Evolutionary conservation across 345 rosid genomes (phyloP).

Genomic region (Gossypium anomalum): DNA sequence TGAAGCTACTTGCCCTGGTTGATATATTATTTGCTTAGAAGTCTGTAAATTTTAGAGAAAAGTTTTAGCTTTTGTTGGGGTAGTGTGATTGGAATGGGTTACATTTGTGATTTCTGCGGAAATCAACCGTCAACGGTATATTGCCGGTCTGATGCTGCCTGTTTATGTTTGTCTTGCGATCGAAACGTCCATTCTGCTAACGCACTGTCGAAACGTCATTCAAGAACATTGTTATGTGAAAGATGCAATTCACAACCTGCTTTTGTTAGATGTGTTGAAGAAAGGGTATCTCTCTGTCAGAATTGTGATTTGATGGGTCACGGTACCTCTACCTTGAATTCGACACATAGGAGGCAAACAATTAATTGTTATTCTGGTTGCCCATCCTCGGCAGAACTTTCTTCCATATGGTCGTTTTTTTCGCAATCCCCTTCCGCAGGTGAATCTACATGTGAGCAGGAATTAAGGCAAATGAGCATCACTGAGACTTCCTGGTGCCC

Average conservation of each 20-base stretch:
- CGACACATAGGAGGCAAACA: conserved; percentile 68
- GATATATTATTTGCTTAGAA: conserved; percentile 16
- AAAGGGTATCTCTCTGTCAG: conserved; percentile 82
- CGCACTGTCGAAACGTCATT: conserved; percentile 86
- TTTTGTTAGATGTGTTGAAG: conserved; percentile 68
- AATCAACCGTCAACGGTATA: conserved; percentile 86
- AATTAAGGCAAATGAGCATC: conserved; percentile 79
- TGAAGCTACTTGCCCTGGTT: conserved; percentile 21
- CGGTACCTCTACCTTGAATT: conserved; percentile 44
- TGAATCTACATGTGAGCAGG: conserved; percentile 70
- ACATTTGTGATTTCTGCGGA: conserved; percentile 88
- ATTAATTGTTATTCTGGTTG: conserved; percentile 85
- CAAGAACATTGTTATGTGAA: conserved; percentile 80
- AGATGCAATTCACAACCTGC: conserved; percentile 89
- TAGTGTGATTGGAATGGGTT: conserved; percentile 47
- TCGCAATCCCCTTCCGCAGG: conserved; percentile 42
- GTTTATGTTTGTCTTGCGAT: conserved; percentile 92
- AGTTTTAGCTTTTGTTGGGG: conserved; percentile 15
- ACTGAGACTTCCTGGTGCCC: conserved; percentile 38
- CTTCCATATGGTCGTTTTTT: conserved; percentile 85
- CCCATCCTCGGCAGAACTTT: conserved; percentile 82
- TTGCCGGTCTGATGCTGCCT: conserved; percentile 92
- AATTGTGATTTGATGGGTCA: conserved; percentile 89
- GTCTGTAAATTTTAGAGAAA: conserved; percentile 9
- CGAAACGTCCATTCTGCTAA: conserved; percentile 91